These are phyloP conservation scores for Scutellaria galericulata DNA, from an alignment of 257 asterid genomes.

Conservation along the genomic window DNA sequence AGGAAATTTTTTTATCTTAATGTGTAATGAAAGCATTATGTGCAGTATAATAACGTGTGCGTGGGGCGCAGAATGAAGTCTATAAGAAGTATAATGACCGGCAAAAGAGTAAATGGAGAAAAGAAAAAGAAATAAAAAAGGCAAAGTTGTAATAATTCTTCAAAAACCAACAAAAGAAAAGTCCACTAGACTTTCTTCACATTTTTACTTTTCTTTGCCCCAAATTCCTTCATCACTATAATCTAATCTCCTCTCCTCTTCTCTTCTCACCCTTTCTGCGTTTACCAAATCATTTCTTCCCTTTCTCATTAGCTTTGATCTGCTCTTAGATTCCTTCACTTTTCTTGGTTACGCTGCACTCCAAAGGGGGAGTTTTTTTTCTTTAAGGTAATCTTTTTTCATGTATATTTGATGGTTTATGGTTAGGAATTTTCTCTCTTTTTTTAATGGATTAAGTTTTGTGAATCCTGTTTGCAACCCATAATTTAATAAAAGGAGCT, in stretches of 20 bases:
- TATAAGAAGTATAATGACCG: constrained; percentile 31
- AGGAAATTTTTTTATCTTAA: no score
- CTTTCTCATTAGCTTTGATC: constrained; percentile 35
- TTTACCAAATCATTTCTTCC: not conserved
- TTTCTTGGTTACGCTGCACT: not conserved
- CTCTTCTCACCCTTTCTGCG: not conserved
- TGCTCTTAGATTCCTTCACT: constrained; percentile 27
- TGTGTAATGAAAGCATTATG: no score
- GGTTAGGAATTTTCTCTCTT: constrained; percentile 4
- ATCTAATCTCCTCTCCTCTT: constrained; percentile 16
- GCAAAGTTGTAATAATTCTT: constrained; percentile 25
- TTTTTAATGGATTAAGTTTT: not conserved
- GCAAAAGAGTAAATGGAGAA: constrained; percentile 1
- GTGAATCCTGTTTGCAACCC: not conserved
- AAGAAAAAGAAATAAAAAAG: not conserved
- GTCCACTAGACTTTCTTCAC: constrained; percentile 32
- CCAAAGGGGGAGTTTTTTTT: not conserved
- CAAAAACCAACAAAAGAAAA: constrained; percentile 35
- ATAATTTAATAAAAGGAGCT: not conserved
- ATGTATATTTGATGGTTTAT: not conserved
- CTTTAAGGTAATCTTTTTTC: constrained; percentile 25
- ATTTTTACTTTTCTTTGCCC: constrained; percentile 37
- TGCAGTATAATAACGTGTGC: no score
- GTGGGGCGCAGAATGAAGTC: not conserved
- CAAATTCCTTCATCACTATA: constrained; percentile 34